Evolutionary conservation across 164 flowering plant species (phyloP).

Genomic region (Annona squamosa): DNA sequence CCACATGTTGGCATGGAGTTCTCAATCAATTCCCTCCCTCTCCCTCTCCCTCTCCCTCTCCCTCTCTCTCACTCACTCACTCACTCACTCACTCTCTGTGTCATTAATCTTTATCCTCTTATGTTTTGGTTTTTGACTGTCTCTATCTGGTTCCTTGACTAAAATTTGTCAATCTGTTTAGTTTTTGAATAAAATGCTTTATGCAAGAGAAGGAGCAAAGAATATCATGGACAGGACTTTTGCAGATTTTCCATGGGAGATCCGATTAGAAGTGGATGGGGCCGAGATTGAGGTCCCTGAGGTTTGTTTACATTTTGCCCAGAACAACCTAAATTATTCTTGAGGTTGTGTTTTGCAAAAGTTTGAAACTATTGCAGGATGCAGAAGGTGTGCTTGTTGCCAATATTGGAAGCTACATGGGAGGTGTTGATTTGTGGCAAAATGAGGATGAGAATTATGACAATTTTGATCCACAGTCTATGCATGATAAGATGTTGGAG

Average conservation of each 20-base stretch:
- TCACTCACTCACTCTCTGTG: background rate
- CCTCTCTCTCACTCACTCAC: background rate
- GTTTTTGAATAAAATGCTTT: conserved; percentile 97
- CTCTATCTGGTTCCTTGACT: conserved; percentile 3
- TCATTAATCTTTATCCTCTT: background rate
- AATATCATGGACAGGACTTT: conserved; percentile 89
- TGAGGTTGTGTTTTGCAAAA: background rate
- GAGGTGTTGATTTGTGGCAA: conserved; percentile 99
- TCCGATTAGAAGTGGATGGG: conserved; percentile 93
- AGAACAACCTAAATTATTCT: background rate
- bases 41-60: too few species aligned
- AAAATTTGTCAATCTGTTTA: conserved; percentile 33
- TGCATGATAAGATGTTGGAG: conserved; percentile 97
- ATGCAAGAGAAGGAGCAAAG: conserved; percentile 97
- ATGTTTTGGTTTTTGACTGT: background rate
- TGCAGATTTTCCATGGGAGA: conserved; percentile 90
- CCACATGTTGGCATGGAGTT: background rate
- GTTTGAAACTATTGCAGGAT: conserved; percentile 44
- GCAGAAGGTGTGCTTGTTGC: conserved; percentile 98
- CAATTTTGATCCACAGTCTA: conserved; percentile 90
- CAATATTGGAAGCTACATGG: conserved; percentile 99
- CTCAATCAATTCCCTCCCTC: background rate
- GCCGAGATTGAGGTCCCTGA: conserved; percentile 90
- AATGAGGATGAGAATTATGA: conserved; percentile 88
- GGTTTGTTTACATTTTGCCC: conserved; percentile 33